phyloP scores from a whole-genome alignment of 169 alveolate genomes.

The Perkinsus marinus region DNA sequence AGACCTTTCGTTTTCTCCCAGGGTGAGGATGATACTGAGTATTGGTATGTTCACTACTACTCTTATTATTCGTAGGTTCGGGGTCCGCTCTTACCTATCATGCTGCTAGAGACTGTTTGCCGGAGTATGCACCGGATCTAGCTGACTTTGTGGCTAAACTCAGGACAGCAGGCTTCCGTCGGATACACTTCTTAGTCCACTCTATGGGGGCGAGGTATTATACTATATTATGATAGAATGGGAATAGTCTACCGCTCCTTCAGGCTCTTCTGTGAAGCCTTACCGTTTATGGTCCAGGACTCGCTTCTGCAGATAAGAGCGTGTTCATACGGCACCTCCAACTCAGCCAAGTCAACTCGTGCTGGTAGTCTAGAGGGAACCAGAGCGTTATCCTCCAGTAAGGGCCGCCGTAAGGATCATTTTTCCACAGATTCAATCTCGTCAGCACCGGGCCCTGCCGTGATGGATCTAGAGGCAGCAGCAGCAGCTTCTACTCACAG shows the following conservation, averaged over 20 bases:
- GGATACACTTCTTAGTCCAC: conserved; percentile 22
- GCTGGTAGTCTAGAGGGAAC: too few relatives aligned
- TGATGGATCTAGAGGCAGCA: neutral
- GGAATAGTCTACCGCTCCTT: neutral
- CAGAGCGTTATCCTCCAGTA: neutral
- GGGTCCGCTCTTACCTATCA: conserved; percentile 16
- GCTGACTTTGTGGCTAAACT: neutral
- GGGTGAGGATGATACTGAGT: conserved; percentile 1
- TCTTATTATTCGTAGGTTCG: neutral
- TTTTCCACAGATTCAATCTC: neutral
- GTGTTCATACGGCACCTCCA: neutral
- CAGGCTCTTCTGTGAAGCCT: neutral
- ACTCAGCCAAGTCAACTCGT: neutral
- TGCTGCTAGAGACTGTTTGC: conserved; percentile 11
- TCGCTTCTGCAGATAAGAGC: neutral
- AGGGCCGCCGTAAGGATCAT: too few relatives aligned
- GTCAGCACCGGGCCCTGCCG: neutral
- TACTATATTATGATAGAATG: neutral
- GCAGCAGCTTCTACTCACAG: too few relatives aligned
- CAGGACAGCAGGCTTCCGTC: conserved; percentile 16
- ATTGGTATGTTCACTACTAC: too few relatives aligned
- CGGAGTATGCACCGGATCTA: neutral
- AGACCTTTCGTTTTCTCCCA: conserved; percentile 26
- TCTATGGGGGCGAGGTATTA: conserved; percentile 22
- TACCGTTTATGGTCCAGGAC: neutral